phyloP scores from a whole-genome alignment of 345 rosid genomes.

The Gossypium bickii region DNA sequence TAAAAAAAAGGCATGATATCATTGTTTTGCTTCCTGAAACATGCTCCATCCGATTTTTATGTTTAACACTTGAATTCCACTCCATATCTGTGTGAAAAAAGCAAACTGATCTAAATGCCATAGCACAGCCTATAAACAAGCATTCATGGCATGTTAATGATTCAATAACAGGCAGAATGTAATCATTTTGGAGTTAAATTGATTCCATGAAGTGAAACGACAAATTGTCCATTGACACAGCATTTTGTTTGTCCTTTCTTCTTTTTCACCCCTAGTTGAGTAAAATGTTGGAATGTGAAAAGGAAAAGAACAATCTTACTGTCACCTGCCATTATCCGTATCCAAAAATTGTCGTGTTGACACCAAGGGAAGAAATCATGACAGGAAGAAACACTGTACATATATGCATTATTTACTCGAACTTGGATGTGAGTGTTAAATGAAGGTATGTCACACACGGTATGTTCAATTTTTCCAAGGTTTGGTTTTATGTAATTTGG shows the following conservation, averaged over 20 bases:
- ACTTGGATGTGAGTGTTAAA: neutral
- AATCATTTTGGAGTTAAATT: neutral
- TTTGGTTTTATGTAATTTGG: too few species aligned
- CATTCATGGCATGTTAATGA: neutral
- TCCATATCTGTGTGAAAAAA: neutral
- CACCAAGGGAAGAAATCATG: neutral
- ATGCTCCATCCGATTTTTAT: neutral
- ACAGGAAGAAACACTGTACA: neutral
- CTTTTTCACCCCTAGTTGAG: neutral
- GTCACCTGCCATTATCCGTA: neutral
- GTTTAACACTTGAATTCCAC: neutral
- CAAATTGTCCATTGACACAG: neutral
- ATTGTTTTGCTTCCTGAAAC: neutral
- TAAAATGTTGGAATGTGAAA: neutral
- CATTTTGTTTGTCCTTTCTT: neutral
- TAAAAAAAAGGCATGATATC: neutral
- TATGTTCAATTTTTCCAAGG: too few species aligned
- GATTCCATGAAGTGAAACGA: neutral
- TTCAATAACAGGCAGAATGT: neutral
- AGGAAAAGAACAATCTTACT: neutral
- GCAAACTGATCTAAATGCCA: neutral
- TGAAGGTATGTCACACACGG: neutral
- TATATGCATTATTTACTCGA: neutral
- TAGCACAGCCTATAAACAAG: too few species aligned
- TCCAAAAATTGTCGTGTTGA: neutral